Base-by-base conservation (phyloP, 1,139 yeast species). In the Diutina sp. region DNA sequence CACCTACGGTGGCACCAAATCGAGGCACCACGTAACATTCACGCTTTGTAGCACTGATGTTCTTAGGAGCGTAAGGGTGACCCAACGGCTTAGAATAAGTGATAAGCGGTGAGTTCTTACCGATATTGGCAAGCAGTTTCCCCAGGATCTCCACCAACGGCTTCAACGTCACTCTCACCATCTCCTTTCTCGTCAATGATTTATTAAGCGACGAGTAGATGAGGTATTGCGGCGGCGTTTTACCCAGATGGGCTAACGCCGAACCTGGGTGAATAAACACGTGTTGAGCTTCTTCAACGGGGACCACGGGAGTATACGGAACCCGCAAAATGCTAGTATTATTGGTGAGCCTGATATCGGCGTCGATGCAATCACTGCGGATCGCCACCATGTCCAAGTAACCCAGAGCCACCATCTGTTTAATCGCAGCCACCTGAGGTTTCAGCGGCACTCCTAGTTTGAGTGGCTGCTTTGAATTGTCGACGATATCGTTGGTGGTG, bases 341-440 rank as follows among this genome's bases (percentile, higher is more conserved):
- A 64, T 83, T 84, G 1, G 85, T 72, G 3, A 85, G 69, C 51
- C 70, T 74, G 12, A 82, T 75, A 48, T 87, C 95, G 0, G 83
- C 72, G n/a, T 88, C 83, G 11, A 85, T 72, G 41, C 84, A 63
- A 65, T 90, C 97, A 0, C 89, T 93, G 60, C 98, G 76, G 14
- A 89, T 80, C 1, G 96, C 96, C 21, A 93, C 80, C 65, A 89
- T 96, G 67, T 95, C 99, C 55, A 93, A 77, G 64, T 89, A 95
- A 0, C 99, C 99, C 0, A 97, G 85, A 2, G 97, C 82, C 9
- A 93, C 75, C 84, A 95, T 91, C 69, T 95, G 99, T 65, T 90
- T 91, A 61, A 95, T 72, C 1, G 95, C 87, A 57, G 83, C 79
- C 11, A 90, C 67, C 71, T 95, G 99, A 16, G 71, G 68, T 55